phyloP scores from a whole-genome alignment of 23 red algal species.

The Gracilariopsis chorda region DNA sequence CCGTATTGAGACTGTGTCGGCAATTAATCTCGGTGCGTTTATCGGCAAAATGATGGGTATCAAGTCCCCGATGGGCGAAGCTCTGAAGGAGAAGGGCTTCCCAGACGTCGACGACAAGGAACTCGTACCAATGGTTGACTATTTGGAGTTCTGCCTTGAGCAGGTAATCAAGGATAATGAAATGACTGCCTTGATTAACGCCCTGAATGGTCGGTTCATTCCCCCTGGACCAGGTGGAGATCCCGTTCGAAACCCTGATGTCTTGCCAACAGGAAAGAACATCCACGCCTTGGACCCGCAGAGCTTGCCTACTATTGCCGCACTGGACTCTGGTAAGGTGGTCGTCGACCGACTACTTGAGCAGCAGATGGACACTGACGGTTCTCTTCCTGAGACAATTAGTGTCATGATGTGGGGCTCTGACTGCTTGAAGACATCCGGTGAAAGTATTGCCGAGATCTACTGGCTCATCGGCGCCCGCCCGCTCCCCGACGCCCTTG shows the following conservation, averaged over 20 bases:
- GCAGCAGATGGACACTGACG: slow-evolving; percentile 69
- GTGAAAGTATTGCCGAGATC: slow-evolving; percentile 95
- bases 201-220: slow-evolving; percentile 87
- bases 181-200: slow-evolving; percentile 81
- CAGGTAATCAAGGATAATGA: slow-evolving; percentile 94
- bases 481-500: slow-evolving; percentile 87
- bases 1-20: slow-evolving; percentile 71
- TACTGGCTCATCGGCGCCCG: slow-evolving; percentile 93
- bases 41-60: slow-evolving; percentile 60
- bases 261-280: slow-evolving; percentile 99
- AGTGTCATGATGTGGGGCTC: slow-evolving; percentile 97
- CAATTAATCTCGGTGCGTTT: slow-evolving; percentile 68
- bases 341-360: slow-evolving; percentile 94
- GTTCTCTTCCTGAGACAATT: slow-evolving; percentile 86
- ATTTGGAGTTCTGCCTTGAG: slow-evolving; percentile 92
- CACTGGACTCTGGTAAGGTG: slow-evolving; percentile 74
- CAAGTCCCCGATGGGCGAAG: slow-evolving; percentile 74
- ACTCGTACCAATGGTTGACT: slow-evolving; percentile 78
- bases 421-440: slow-evolving; percentile 97
- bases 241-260: slow-evolving; percentile 96
- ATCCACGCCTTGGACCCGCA: slow-evolving; percentile 99
- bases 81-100: slow-evolving; percentile 86
- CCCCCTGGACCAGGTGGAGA: slow-evolving; percentile 96
- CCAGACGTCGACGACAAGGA: slow-evolving; percentile 68
- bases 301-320: slow-evolving; percentile 90